phyloP scores from a whole-genome alignment of 192 early-diverging fungal genomes.

The Coemansia sp. region DNA sequence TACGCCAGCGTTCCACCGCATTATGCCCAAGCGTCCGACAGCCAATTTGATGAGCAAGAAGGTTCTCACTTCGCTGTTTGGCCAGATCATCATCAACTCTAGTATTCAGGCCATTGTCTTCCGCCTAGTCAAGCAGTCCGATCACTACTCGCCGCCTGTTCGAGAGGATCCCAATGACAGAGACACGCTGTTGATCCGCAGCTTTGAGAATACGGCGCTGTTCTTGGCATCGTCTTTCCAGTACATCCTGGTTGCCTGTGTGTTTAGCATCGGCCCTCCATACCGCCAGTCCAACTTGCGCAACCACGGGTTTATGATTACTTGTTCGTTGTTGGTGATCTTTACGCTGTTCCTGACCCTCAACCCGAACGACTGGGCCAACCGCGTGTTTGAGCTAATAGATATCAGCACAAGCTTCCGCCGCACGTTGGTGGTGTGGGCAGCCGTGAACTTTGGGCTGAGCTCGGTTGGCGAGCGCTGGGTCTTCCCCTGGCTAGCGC shows the following conservation, averaged over 20 bases:
- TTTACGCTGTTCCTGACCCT: conserved; percentile 65
- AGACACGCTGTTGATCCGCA: conserved; percentile 70
- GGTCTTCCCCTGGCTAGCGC: conserved; percentile 47
- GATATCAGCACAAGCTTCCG: conserved; percentile 62
- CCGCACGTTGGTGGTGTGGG: conserved; percentile 62
- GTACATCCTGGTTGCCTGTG: conserved; percentile 88
- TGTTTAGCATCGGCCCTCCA: conserved; percentile 95
- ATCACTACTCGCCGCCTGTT: conserved; percentile 67
- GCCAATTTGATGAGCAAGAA: conserved; percentile 88
- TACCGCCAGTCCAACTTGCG: conserved; percentile 88
- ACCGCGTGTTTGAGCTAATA: conserved; percentile 72
- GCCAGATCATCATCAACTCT: conserved; percentile 85
- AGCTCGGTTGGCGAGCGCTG: conserved; percentile 42
- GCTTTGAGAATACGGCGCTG: conserved; percentile 91
- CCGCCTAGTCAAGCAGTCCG: conserved; percentile 70
- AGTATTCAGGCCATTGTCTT: conserved; percentile 80
- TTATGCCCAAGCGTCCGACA: conserved; percentile 84
- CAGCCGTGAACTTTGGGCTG: conserved; percentile 61
- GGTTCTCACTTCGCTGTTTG: conserved; percentile 88
- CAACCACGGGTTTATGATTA: conserved; percentile 61
- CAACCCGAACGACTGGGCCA: conserved; percentile 58
- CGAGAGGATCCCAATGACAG: conserved; percentile 61
- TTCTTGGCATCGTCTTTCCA: conserved; percentile 93
- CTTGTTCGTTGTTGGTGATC: conserved; percentile 64
- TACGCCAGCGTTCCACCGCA: conserved; percentile 73